These are phyloP conservation scores for Petrea volubilis DNA, from an alignment of 257 asterid genomes.

Conservation along the genomic window DNA sequence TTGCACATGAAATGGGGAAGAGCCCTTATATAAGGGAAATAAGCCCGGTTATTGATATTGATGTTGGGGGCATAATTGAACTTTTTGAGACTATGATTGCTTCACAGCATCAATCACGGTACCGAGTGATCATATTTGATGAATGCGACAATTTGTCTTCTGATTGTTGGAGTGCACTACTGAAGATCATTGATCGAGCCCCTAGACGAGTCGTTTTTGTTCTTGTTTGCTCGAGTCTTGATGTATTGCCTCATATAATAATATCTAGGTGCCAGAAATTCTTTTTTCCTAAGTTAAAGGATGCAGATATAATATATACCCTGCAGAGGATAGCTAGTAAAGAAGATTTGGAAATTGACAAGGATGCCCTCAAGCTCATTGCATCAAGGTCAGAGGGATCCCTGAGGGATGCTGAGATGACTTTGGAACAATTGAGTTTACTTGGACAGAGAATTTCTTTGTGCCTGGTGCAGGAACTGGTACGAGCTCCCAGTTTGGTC, in stretches of 20 bases:
- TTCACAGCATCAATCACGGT: conserved; percentile 48
- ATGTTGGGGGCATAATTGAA: conserved; percentile 52
- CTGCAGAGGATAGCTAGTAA: conserved; percentile 78
- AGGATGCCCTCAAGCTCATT: conserved; percentile 83
- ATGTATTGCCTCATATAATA: conserved; percentile 75
- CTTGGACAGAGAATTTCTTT: conserved; percentile 80
- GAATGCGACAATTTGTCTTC: conserved; percentile 70
- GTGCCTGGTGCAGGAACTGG: conserved; percentile 77
- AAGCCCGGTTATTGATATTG: conserved; percentile 67
- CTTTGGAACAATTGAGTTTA: conserved; percentile 82
- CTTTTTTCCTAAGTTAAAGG: conserved; percentile 83
- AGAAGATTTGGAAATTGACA: conserved; percentile 74
- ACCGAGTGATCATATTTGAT: conserved; percentile 70
- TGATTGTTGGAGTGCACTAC: conserved; percentile 75
- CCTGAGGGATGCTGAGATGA: conserved; percentile 94
- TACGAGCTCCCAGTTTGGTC: conserved; percentile 10
- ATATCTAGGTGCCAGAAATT: conserved; percentile 90
- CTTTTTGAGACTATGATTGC: conserved; percentile 49
- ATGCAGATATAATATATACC: conserved; percentile 72
- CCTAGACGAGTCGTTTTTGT: conserved; percentile 73
- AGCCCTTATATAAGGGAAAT: conserved; percentile 65
- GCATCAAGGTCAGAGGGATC: conserved; percentile 92
- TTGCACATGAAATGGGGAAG: conserved; percentile 57
- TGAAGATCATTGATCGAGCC: conserved; percentile 70
- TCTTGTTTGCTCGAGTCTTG: conserved; percentile 81